Conservation (phyloP, 768 basidiomycete species). For the Pleurotus tuoliensis region DNA sequence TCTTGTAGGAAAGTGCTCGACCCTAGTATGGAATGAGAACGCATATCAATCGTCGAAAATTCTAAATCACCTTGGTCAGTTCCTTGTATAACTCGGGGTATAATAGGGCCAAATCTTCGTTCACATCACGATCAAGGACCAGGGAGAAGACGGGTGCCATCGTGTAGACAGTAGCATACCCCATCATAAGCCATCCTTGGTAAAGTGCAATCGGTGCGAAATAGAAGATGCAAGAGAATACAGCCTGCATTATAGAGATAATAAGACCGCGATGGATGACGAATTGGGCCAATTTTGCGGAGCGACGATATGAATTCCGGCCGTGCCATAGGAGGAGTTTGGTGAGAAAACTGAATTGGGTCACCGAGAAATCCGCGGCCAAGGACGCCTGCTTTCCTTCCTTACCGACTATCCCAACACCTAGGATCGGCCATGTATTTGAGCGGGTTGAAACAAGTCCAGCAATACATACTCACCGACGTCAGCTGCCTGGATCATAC, state of each 20-base stretch:
- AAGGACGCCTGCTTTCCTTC: slow-evolving; percentile 98
- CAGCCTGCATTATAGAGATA: slow-evolving; percentile 97
- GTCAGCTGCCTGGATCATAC: slow-evolving; percentile 99
- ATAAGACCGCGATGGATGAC: slow-evolving; percentile 97
- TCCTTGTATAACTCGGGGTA: slow-evolving; percentile 99
- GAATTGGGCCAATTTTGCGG: slow-evolving; percentile 96
- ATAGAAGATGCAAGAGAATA: slow-evolving; percentile 90
- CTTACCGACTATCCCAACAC: slow-evolving; percentile 97
- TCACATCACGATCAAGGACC: slow-evolving; percentile 93
- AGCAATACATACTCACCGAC: slow-evolving; percentile 63
- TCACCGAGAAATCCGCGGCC: slow-evolving; percentile 98
- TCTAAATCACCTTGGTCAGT: slow-evolving; percentile 76
- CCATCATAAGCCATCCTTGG: slow-evolving; percentile 97
- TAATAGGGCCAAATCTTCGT: slow-evolving; percentile 88
- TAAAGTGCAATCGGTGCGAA: slow-evolving; percentile 96
- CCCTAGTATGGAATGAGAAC: background rate
- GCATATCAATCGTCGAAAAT: background rate
- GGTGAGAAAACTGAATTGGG: slow-evolving; percentile 92
- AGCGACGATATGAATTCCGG: slow-evolving; percentile 96
- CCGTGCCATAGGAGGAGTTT: slow-evolving; percentile 99
- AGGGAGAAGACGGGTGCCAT: slow-evolving; percentile 99
- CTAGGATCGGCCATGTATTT: slow-evolving; percentile 29
- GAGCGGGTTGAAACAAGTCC: background rate
- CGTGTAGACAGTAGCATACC: slow-evolving; percentile 94
- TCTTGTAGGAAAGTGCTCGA: slow-evolving; percentile 89